Base-by-base conservation (phyloP, 2,329 filamentous ascomycete species). In the Fusarium camptoceras region DNA sequence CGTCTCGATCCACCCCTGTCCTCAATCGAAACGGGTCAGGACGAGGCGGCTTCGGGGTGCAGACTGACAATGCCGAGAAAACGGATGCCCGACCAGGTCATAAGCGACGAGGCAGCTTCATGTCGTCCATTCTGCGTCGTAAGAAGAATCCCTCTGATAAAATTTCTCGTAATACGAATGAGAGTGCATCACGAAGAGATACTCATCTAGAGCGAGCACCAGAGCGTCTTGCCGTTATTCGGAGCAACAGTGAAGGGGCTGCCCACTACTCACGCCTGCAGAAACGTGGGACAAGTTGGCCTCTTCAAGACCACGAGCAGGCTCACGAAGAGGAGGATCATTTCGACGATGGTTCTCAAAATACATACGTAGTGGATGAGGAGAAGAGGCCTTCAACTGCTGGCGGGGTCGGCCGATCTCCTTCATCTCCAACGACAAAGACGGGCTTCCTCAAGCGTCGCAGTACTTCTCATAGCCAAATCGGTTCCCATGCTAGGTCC, bases 111-210 rank as follows among this genome's bases (percentile, higher is more conserved):
- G 84, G 80, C 59, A 88, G 86, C 66, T 79, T 90, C 64, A 84
- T 89, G 79, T 84, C 84, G 78, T 84, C 84, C 4, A 87, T 87
- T 7, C 79, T 94, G n/a, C 87, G 89, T 39, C 89, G 91, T 57
- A 92, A 89, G 76, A 83, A 80, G 43, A 84, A 87, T 66, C 73
- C 81, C 27, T 75, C 81, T 59, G 80, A 83, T 49, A 87, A 85
- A 73, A 85, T 91, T 22, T 82, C 85, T 31, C 88, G 88, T 39
- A 85, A 85, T 24, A 74, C 81, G 12, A 75, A 79, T 15, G 89
- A 91, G 70, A 90, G 85, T 68, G 86, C 86, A 4, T 88, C 89
- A 3, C 83, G 89, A 12, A 83, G 86, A 54, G 90, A 92, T 68
- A 91, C 88, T 0, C 84, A 82, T 22, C 81, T 91, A 2, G 89